Base-by-base conservation (phyloP, 305 asterid genomes). In the Vinca major region DNA sequence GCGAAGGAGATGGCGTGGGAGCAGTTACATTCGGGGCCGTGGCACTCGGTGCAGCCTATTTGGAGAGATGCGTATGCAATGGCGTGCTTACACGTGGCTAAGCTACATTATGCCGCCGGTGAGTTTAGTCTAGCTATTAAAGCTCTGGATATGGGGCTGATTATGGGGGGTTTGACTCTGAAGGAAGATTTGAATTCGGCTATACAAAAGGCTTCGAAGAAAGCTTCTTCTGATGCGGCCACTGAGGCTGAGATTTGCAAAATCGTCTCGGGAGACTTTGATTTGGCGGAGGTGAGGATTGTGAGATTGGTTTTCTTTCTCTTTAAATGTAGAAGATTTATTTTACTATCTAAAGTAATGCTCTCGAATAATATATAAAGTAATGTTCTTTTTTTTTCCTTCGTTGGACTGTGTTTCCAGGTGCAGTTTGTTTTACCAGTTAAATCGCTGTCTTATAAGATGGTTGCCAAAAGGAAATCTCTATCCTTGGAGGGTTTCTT, bases 1-100 rank as follows among this genome's bases (percentile, higher is more conserved):
- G 91, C 97, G 40, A 82, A 73, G 74, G 98, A 92, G 78, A 79
- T 92, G 89, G 98, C 98, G 5, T 92, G 98, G 98, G 98, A 92
- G 73, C 98, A 92, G 83, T 86, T 92, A 43, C 97, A 92, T 61
- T 88, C 92, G 1, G 98, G 98, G 0, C 98, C 97, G n/a, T 92
- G 98, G 98, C 86, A 90, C 77, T 86, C 98, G 3, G 96, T 92
- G 53, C 80, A 82, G 5, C 96, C 98, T 21, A 62, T 90, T 19
- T 92, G 98, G 98, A 83, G 98, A 37, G 98, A 92, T 68, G 97
- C 98, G 48, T 92, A 92, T 67, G 73, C 98, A 58, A 84, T 89
- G 81, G 93, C 98, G 68, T 90, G 94, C 77, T 79, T 92, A 53
- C 89, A 87, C 74, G 87, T 85, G 68, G 95, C 98, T 58, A 88